A percentile compares a stretch with the other conserved stretches of the same genome.
Conservation (phyloP, 352 stramenopile genomes). For the Pythium dissotocum region DNA sequence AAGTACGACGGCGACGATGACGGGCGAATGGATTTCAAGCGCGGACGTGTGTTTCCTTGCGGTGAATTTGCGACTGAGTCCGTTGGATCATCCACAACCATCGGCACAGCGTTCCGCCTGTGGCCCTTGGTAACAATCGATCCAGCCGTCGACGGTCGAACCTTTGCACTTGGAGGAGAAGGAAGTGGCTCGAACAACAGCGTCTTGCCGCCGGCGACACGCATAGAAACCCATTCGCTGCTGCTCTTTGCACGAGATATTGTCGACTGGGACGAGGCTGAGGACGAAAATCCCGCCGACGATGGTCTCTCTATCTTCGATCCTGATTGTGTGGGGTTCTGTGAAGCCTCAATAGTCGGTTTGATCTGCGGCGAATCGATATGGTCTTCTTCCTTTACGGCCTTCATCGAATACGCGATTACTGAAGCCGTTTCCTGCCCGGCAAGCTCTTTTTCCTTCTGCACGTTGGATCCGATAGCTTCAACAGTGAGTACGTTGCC, state of each 20-base stretch:
- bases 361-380: not conserved
- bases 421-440: constrained; percentile 8
- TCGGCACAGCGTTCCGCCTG: constrained; percentile 24
- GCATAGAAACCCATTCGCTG: constrained; percentile 27
- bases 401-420: not conserved
- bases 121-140: not conserved
- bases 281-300: constrained; percentile 8
- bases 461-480: constrained; percentile 13
- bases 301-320: not conserved
- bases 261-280: not conserved
- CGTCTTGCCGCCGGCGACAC: constrained; percentile 15
- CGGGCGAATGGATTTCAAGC: constrained; percentile 7
- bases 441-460: constrained; percentile 1
- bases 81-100: constrained; percentile 18
- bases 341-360: not conserved
- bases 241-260: constrained; percentile 3
- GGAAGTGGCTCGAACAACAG: constrained; percentile 27
- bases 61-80: not conserved
- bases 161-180: constrained; percentile 6
- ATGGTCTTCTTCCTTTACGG: not conserved
- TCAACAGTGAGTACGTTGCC: constrained; percentile 1
- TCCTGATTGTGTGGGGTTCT: not conserved
- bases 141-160: constrained; percentile 18
- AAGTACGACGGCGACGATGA: constrained; percentile 26
- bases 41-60: not conserved